Conservation (phyloP, 768 basidiomycete genomes). For the Agrocybe pediades region DNA sequence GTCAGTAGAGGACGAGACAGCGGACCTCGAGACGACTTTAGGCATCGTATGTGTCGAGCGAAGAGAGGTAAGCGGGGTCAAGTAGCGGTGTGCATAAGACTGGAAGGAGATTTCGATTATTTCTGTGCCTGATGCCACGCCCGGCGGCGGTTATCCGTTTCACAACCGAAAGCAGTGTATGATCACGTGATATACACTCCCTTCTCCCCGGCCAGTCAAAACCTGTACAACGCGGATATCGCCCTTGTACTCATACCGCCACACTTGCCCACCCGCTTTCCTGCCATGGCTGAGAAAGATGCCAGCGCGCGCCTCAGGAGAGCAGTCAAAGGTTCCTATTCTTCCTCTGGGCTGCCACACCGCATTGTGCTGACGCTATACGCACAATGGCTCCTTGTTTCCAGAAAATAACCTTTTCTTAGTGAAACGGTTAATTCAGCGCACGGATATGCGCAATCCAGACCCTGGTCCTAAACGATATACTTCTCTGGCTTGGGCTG, state of each 20-base stretch:
- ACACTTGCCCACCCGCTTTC: slow-evolving; percentile 9
- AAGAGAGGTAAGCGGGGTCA: slow-evolving; percentile 2
- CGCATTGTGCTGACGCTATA: slow-evolving; percentile 12
- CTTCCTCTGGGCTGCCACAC: not conserved
- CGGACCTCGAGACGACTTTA: slow-evolving; percentile 88
- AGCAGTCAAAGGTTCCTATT: slow-evolving; percentile 70
- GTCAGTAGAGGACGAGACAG: slow-evolving; percentile 86
- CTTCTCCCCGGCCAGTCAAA: slow-evolving; percentile 6
- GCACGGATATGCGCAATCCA: slow-evolving; percentile 89
- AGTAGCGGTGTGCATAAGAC: slow-evolving; percentile 1
- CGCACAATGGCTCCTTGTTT: slow-evolving; percentile 10
- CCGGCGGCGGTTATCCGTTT: not conserved
- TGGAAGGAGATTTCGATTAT: not conserved
- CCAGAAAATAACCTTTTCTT: slow-evolving; percentile 94
- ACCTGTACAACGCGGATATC: slow-evolving; percentile 1
- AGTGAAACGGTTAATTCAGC: slow-evolving; percentile 83
- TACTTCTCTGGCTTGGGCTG: slow-evolving; percentile 92
- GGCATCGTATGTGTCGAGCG: slow-evolving; percentile 58
- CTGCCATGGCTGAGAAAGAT: slow-evolving; percentile 81
- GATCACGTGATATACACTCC: slow-evolving; percentile 13
- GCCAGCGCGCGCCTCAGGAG: slow-evolving; percentile 71
- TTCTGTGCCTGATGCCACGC: not conserved
- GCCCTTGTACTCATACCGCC: slow-evolving; percentile 13
- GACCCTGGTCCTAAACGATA: slow-evolving; percentile 75
- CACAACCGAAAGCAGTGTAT: slow-evolving; percentile 13